phyloP scores from a whole-genome alignment of 2,329 filamentous ascomycete species.

The Paraconiothyrium sp. region DNA sequence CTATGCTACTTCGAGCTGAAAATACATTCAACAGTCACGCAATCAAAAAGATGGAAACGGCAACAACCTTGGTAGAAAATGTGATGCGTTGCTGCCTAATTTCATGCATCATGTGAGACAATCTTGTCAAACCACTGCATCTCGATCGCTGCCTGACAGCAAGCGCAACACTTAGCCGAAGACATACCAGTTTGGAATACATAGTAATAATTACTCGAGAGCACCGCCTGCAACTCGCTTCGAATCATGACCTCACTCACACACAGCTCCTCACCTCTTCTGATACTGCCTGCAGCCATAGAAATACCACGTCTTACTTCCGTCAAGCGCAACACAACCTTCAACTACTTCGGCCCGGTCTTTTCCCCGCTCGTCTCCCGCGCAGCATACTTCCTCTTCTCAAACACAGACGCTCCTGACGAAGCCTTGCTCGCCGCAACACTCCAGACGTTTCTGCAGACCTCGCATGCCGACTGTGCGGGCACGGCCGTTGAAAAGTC shows the following conservation, averaged over 20 bases:
- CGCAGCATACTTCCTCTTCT: constrained; percentile 15
- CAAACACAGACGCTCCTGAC: constrained; percentile 3
- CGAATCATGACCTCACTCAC: neutral
- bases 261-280: neutral
- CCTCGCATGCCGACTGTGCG: constrained; percentile 15
- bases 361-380: neutral
- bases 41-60: too few species aligned
- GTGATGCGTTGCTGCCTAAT: too few species aligned
- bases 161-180: too few species aligned
- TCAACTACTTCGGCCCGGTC: constrained; percentile 19
- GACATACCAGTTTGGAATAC: too few species aligned
- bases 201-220: too few species aligned
- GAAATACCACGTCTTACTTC: constrained; percentile 1
- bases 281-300: neutral
- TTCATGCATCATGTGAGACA: too few species aligned
- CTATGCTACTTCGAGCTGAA: too few species aligned
- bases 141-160: too few species aligned
- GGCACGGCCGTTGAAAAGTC: constrained; percentile 12
- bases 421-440: neutral
- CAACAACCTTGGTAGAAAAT: too few species aligned
- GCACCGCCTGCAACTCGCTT: too few species aligned
- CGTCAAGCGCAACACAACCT: neutral
- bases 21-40: too few species aligned
- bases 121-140: too few species aligned
- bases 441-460: constrained; percentile 10